Evolutionary conservation across 306 rosid species (phyloP).

Genomic region (Cucurbita moschata): DNA sequence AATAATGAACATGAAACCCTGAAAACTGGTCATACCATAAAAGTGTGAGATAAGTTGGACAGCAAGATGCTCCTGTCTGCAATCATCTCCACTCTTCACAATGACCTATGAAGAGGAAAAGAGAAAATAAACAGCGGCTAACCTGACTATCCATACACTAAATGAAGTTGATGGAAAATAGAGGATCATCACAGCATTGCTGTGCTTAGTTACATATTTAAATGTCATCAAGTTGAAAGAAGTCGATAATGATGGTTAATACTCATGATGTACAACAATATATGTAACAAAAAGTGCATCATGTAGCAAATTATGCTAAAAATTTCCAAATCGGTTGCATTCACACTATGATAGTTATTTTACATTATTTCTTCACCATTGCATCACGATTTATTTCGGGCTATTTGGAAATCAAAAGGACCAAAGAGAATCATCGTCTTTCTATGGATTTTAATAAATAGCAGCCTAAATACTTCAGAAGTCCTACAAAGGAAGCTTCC

Average conservation of each 20-base stretch:
- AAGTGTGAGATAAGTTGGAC: conserved; percentile 98
- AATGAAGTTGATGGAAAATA: background rate
- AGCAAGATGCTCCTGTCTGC: conserved; percentile 98
- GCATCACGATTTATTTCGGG: too few relatives aligned
- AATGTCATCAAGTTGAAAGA: background rate
- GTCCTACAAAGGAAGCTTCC: too few relatives aligned
- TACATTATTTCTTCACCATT: too few relatives aligned
- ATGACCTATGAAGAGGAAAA: conserved; percentile 39
- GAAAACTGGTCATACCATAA: conserved; percentile 42
- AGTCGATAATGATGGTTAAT: background rate
- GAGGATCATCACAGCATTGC: background rate
- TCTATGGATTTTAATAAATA: too few relatives aligned
- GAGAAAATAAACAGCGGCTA: background rate
- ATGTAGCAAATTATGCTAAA: background rate
- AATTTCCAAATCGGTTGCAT: background rate
- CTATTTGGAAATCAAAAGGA: too few relatives aligned
- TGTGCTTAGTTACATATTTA: background rate
- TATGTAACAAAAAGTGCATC: background rate
- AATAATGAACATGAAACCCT: background rate
- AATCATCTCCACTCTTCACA: conserved; percentile 99
- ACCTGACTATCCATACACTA: background rate
- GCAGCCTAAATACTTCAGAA: too few relatives aligned
- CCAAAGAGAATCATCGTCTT: too few relatives aligned
- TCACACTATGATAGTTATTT: background rate
- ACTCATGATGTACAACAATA: background rate